Conservation (phyloP, 208 protist species). For the Blechomonas ayalai region DNA sequence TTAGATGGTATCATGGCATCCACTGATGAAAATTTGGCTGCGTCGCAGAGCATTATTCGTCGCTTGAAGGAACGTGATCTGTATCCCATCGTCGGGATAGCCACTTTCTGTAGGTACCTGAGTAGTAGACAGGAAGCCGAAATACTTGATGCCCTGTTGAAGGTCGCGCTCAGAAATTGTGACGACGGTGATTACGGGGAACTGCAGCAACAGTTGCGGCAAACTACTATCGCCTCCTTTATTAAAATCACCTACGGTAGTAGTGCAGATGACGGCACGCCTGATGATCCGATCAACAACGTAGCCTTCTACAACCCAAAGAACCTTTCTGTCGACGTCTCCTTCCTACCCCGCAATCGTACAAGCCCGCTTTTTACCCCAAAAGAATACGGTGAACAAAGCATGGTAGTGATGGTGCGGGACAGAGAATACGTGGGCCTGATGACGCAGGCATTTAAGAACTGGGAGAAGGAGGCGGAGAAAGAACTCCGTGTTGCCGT, state of each 20-base stretch:
- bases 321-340: slow-evolving; percentile 25
- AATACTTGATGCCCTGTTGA: too few species aligned
- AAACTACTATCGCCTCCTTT: slow-evolving; percentile 32
- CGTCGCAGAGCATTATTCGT: slow-evolving; percentile 44
- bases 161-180: slow-evolving; percentile 6
- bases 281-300: slow-evolving; percentile 70
- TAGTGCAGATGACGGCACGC: slow-evolving; percentile 18
- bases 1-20: slow-evolving; percentile 38
- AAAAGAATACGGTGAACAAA: slow-evolving; percentile 51
- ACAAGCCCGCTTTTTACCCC: slow-evolving; percentile 68
- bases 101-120: slow-evolving; percentile 15
- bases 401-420: slow-evolving; percentile 75
- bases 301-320: slow-evolving; percentile 69
- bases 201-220: slow-evolving; percentile 1
- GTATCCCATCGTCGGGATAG: slow-evolving; percentile 44
- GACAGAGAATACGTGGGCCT: slow-evolving; percentile 9
- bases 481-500: slow-evolving; percentile 23
- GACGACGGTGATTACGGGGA: not conserved
- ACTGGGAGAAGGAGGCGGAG: slow-evolving; percentile 16
- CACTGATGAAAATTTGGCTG: slow-evolving; percentile 25
- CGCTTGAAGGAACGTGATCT: slow-evolving; percentile 69
- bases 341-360: slow-evolving; percentile 32
- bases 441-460: slow-evolving; percentile 12
- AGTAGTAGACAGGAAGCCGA: too few species aligned
- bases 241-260: slow-evolving; percentile 64